Percentiles rank a stretch among this genome's conserved stretches.
These are phyloP conservation scores for Musa troglodytarum DNA, from an alignment of 176 grass and related monocot genomes.

Conservation along the genomic window DNA sequence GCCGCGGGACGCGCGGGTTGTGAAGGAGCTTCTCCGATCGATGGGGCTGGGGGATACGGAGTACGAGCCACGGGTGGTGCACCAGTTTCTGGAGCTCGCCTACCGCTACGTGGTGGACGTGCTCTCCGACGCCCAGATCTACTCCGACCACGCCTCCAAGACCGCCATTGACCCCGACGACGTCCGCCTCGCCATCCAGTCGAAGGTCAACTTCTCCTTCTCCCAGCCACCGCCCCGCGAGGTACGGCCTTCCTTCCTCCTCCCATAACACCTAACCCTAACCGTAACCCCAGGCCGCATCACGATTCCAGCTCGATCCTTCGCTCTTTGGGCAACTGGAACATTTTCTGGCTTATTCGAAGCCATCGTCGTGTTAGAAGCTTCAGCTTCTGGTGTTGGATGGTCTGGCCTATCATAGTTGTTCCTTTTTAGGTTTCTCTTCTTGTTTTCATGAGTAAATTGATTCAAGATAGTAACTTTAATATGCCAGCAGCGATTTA, in stretches of 20 bases:
- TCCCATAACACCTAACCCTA: not conserved
- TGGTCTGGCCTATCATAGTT: not conserved
- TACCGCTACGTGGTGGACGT: constrained; percentile 92
- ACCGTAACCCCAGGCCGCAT: not conserved
- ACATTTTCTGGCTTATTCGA: too few species aligned
- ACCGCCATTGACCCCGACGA: constrained; percentile 79
- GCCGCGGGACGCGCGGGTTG: constrained; percentile 70
- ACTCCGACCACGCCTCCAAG: constrained; percentile 85
- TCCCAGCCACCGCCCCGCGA: constrained; percentile 97
- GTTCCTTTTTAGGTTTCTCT: not conserved
- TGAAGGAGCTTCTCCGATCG: constrained; percentile 84
- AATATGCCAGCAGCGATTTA: too few species aligned
- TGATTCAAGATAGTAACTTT: too few species aligned
- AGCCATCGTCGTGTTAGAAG: too few species aligned
- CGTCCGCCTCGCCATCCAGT: constrained; percentile 79
- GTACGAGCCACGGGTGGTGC: constrained; percentile 84
- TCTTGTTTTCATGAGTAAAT: not conserved
- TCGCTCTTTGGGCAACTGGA: too few species aligned
- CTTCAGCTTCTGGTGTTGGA: too few species aligned
- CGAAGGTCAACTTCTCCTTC: constrained; percentile 96
- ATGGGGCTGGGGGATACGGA: constrained; percentile 83
- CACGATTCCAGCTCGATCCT: too few species aligned
- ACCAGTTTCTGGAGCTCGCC: constrained; percentile 86
- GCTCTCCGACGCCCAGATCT: constrained; percentile 68
- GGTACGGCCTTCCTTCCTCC: constrained; percentile 31